Evolutionary conservation across 768 basidiomycete genomes (phyloP), one percentile per base, ranked within the genome.

Genomic region (Tricholoma furcatifolium): DNA sequence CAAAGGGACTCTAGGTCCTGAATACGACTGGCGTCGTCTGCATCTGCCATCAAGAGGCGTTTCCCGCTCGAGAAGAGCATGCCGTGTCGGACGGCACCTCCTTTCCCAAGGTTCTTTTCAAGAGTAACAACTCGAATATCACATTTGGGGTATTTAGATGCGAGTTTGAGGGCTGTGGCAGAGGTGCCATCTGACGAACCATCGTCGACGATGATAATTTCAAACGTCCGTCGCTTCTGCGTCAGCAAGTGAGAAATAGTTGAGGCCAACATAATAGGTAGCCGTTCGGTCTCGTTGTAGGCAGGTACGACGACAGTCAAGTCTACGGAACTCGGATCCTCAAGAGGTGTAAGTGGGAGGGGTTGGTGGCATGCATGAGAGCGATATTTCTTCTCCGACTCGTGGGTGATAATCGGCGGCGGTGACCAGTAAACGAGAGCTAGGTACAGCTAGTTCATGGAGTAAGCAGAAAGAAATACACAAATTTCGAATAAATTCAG

Each of bases 21-120:
- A 62, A 98, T 94, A 43, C 84, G 78, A 55, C 92, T 94, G 31
- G 95, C 95, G 4, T 90, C 95, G 60, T 98, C 95, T 7, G 95
- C 95, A 63, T 98, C 95, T 39, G 87, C 95, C 83, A 97, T 93
- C 47, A 98, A 71, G 41, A 97, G 72, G 9, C 91, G 74, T 58
- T 76, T 70, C 6, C 95, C 95, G 3, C 91, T 79, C 7, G 84
- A 80, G 62, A 88, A 84, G 57, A 95, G 67, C 82, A 95, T 91
- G 32, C 95, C 94, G 70, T 97, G 95, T 31, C 88, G 77, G 20
- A 97, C 93, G 0, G 93, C 91, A 3, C 93, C 95, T 17, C 95
- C 95, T 65, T 98, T 98, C 1, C 94, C 94, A 15, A 88, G 71
- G 64, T 98, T 98, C 61, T 77, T 74, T 65, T 83, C 83, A 53